These are phyloP conservation scores for Solanum piurae DNA, from an alignment of 257 asterid genomes.

Conservation along the genomic window DNA sequence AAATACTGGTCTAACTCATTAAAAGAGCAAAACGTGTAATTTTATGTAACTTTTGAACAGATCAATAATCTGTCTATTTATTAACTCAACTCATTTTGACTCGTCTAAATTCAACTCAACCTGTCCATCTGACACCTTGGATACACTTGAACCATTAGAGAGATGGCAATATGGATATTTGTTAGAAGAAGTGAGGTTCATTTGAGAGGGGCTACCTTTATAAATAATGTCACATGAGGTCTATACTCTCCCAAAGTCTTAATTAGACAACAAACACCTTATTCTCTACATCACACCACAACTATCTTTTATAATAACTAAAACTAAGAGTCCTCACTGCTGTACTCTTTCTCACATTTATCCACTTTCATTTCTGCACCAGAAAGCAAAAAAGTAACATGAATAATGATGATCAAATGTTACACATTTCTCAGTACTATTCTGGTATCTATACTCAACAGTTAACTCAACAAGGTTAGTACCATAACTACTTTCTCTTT, in stretches of 20 bases:
- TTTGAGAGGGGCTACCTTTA: slow-evolving; percentile 14
- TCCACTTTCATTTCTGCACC: neutral
- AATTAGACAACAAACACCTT: slow-evolving; percentile 3
- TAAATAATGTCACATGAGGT: slow-evolving; percentile 29
- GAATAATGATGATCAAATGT: slow-evolving; percentile 36
- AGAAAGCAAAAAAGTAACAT: neutral
- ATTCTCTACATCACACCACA: neutral
- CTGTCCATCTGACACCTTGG: neutral
- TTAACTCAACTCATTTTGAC: neutral
- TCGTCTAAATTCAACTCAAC: neutral
- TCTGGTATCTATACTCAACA: slow-evolving; percentile 21
- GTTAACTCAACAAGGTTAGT: slow-evolving; percentile 27
- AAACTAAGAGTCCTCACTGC: neutral
- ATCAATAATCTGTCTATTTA: neutral
- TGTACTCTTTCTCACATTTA: neutral
- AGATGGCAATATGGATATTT: slow-evolving; percentile 29
- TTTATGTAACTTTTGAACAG: too few species aligned
- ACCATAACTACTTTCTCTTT: neutral
- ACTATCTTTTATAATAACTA: neutral
- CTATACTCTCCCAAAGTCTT: neutral
- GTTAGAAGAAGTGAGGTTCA: slow-evolving; percentile 3
- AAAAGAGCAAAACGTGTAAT: neutral
- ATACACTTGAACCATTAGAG: neutral
- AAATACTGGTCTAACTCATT: neutral
- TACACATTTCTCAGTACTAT: slow-evolving; percentile 42